phyloP scores from a whole-genome alignment of 1,139 yeast species.

The Lodderomyces beijingensis region DNA sequence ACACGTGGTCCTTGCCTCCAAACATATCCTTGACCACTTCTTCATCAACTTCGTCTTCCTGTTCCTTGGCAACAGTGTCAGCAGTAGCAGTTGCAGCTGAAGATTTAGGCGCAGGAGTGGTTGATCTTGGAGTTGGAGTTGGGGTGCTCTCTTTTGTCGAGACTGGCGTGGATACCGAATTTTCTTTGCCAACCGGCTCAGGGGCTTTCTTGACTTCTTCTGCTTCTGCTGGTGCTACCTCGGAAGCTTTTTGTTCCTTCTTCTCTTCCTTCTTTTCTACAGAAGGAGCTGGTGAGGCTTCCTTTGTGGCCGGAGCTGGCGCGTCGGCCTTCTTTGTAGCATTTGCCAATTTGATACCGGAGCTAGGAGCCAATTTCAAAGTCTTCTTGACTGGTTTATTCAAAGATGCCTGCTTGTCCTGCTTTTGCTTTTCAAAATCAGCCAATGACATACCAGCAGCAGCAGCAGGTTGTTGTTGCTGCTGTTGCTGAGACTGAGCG shows the following conservation, averaged over 20 bases:
- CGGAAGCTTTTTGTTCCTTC: constrained; percentile 9
- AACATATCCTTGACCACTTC: constrained; percentile 87
- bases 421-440: constrained; percentile 75
- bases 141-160: constrained; percentile 9
- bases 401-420: constrained; percentile 34
- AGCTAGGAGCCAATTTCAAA: constrained; percentile 60
- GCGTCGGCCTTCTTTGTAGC: constrained; percentile 41
- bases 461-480: no score
- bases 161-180: constrained; percentile 12
- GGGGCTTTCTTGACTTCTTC: constrained; percentile 10
- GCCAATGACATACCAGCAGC: constrained; percentile 75
- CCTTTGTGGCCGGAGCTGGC: constrained; percentile 11
- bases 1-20: constrained; percentile 95
- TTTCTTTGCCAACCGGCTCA: constrained; percentile 8
- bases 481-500: constrained; percentile 14
- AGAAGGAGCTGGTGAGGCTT: constrained; percentile 16
- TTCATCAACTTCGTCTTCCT: constrained; percentile 83
- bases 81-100: constrained; percentile 20
- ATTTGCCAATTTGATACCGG: constrained; percentile 66
- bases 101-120: constrained; percentile 8
- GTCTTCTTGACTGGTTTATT: constrained; percentile 54
- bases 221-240: constrained; percentile 2
- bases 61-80: constrained; percentile 61
- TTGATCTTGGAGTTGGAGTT: constrained; percentile 9
- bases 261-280: constrained; percentile 7